Conservation (phyloP, 1,284 basidiomycete genomes). For the Phlebopus sp. region DNA sequence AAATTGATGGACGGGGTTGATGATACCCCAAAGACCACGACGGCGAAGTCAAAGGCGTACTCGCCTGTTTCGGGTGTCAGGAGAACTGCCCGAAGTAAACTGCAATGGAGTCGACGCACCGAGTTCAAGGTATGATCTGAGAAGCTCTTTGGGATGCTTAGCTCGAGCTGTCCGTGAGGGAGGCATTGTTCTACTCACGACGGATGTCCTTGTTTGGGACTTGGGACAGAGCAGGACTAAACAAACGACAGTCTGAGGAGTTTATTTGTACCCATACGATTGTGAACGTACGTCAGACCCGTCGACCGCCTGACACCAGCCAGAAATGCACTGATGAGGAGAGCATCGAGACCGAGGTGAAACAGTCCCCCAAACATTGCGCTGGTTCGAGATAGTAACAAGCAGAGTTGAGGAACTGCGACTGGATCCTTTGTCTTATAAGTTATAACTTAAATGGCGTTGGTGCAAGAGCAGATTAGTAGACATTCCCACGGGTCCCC, state of each 20-base stretch:
- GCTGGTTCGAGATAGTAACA: conserved; percentile 7
- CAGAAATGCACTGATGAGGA: conserved; percentile 73
- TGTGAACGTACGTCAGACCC: conserved; percentile 66
- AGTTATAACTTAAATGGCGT: too few species aligned
- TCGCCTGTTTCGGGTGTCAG: conserved; percentile 45
- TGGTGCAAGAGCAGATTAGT: too few species aligned
- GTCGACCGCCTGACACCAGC: conserved; percentile 79
- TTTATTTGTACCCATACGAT: conserved; percentile 2
- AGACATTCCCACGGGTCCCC: conserved; percentile 1
- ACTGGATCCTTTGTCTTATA: too few species aligned
- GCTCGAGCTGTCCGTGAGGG: not conserved
- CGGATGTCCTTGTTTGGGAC: conserved; percentile 82
- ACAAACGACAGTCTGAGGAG: not conserved
- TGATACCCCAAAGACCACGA: conserved; percentile 72
- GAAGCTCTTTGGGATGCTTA: conserved; percentile 48
- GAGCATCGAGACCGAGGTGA: conserved; percentile 74
- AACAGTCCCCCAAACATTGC: conserved; percentile 61
- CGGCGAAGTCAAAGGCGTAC: conserved; percentile 78
- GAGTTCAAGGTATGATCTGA: conserved; percentile 73
- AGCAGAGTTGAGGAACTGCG: not conserved
- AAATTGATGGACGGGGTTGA: conserved; percentile 24
- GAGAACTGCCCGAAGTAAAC: not conserved
- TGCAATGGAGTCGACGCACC: conserved; percentile 43
- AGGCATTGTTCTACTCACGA: conserved; percentile 47
- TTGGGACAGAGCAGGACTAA: conserved; percentile 63